Evolutionary conservation across 129 eudicot genomes (phyloP).

Genomic region (Flaveria ramosissima): DNA sequence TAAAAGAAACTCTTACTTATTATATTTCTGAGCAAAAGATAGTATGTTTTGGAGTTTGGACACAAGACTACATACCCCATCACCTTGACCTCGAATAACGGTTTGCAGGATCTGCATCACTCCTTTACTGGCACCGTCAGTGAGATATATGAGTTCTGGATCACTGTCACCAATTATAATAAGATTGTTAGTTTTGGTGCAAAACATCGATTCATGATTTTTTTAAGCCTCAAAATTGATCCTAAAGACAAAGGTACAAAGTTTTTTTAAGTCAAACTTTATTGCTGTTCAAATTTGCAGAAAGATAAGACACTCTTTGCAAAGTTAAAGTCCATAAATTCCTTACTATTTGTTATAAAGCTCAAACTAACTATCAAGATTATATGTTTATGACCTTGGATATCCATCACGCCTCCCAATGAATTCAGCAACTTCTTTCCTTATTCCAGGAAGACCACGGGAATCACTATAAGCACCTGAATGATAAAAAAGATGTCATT

Average conservation of each 20-base stretch:
- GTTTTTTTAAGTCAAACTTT: neutral
- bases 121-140: slow-evolving; percentile 99
- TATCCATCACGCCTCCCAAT: slow-evolving; percentile 96
- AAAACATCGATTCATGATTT: neutral
- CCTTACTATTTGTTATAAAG: neutral
- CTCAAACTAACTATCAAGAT: slow-evolving; percentile 2
- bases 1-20: neutral
- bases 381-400: slow-evolving; percentile 63
- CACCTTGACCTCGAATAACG: slow-evolving; percentile 69
- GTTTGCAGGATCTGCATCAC: slow-evolving; percentile 90
- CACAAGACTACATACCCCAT: slow-evolving; percentile 61
- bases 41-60: slow-evolving; percentile 9
- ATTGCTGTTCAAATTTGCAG: neutral
- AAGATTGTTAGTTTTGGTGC: slow-evolving; percentile 11
- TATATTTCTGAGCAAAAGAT: neutral
- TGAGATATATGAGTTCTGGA: slow-evolving; percentile 94
- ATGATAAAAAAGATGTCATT: slow-evolving; percentile 18
- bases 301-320: neutral
- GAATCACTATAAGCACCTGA: slow-evolving; percentile 99
- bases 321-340: neutral
- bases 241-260: slow-evolving; percentile 12
- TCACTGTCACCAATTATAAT: slow-evolving; percentile 56
- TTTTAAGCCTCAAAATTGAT: neutral
- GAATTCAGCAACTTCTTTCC: slow-evolving; percentile 96
- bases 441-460: slow-evolving; percentile 94